Evolutionary conservation across 176 grass and related monocot genomes (phyloP).

Genomic region (Juncus effusus): DNA sequence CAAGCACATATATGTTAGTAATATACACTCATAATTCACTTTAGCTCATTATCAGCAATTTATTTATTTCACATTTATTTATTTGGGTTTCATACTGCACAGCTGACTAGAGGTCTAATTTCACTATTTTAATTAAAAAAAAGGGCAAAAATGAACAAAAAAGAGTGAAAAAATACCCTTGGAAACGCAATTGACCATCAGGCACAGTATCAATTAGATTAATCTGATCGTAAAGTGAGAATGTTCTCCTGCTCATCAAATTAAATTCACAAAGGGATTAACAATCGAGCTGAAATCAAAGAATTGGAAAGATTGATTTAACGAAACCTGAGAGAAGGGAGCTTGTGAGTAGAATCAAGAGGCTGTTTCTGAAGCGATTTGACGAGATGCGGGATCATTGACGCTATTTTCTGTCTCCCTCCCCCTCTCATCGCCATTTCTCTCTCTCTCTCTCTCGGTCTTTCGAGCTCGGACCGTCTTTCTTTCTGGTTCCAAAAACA

Average conservation of each 20-base stretch:
- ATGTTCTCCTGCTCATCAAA: slow-evolving; percentile 56
- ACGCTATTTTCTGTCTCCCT: slow-evolving; percentile 54
- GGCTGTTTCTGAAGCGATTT: slow-evolving; percentile 58
- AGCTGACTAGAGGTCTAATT: too few species aligned
- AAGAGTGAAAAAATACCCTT: slow-evolving; percentile 40
- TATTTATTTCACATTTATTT: neutral
- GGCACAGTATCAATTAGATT: slow-evolving; percentile 94
- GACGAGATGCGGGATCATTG: slow-evolving; percentile 61
- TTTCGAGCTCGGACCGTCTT: slow-evolving; percentile 7
- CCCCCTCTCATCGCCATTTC: slow-evolving; percentile 34
- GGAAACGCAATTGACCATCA: slow-evolving; percentile 76
- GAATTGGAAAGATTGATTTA: neutral
- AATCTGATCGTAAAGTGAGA: slow-evolving; percentile 97
- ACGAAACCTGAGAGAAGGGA: slow-evolving; percentile 69
- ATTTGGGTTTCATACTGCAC: too few species aligned
- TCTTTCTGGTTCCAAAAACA: too few species aligned
- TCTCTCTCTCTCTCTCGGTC: slow-evolving; percentile 22
- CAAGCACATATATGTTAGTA: too few species aligned
- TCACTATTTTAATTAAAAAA: too few species aligned
- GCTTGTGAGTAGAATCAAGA: slow-evolving; percentile 30
- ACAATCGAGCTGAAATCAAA: slow-evolving; percentile 11
- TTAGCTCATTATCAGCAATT: too few species aligned
- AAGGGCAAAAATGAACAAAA: neutral
- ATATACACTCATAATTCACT: too few species aligned
- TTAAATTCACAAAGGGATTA: neutral